Base-by-base conservation (phyloP, 2,329 filamentous ascomycete genomes). In the Monosporascus sp. region DNA sequence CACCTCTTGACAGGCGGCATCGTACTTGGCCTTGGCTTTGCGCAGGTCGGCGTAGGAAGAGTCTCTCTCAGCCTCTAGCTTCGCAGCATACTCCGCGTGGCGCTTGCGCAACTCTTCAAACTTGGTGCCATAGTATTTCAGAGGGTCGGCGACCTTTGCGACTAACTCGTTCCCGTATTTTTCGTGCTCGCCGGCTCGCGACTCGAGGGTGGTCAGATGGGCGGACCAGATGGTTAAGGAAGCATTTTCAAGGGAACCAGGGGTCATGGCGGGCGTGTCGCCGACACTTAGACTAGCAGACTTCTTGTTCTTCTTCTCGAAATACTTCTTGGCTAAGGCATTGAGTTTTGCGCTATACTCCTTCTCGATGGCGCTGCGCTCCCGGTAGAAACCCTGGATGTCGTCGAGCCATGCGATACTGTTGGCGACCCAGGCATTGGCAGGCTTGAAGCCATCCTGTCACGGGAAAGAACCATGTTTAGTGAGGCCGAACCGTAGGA, bases 201-300 rank as follows among this genome's bases (percentile, higher is more conserved):
- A 83, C 73, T 99, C 95, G 60, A 97, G 80, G 0, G 92, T 95
- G 31, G 84, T 92, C 51, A 99, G 81, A 71, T 97, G 94, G 4
- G 92, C 94, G 14, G 90, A 88, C 94, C 94, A 99, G 50, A 93
- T 99, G 25, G 93, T 97, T 68, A 99, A 82, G 22, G 93, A 97
- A 50, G 94, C 94, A 69, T 92, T 95, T 72, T 99, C 94, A 50
- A 99, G 82, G 36, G 93, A 97, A 2, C 95, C 94, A 1, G 94
- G 94, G 2, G 94, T 97, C 79, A 97, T 88, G 54, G 85, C 83
- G 38, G 94, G 94, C 24, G 86, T 94, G 65, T 99, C 94, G 65
- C 94, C 94, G 50, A 97, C 94, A 68, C 92, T 97, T 63, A 99
- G 72, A 64, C 80, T 87, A 62, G 90, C 88, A 44, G 88, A 87